Evolutionary conservation across 441 rosid species (phyloP).

Genomic region (Pelargonium cotyledonis): DNA sequence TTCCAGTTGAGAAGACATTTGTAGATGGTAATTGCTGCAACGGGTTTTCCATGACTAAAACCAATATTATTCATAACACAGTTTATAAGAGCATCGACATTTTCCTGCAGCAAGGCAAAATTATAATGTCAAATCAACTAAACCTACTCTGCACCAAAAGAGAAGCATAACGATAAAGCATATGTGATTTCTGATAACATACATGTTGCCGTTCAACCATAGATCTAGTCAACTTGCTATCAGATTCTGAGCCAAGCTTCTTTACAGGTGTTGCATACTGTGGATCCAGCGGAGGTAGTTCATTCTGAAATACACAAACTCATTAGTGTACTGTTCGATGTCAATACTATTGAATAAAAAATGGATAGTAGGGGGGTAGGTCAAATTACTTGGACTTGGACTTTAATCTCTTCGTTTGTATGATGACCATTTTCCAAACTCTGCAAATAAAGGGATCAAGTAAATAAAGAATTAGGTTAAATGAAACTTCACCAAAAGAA

Average conservation of each 20-base stretch:
- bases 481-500: neutral
- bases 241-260: constrained; percentile 55
- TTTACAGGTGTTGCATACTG: constrained; percentile 57
- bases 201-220: constrained; percentile 81
- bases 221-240: constrained; percentile 68
- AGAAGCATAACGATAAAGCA: neutral
- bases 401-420: constrained; percentile 33
- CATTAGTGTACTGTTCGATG: neutral
- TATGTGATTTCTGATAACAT: constrained; percentile 25
- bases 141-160: constrained; percentile 1
- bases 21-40: constrained; percentile 80
- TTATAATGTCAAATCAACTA: constrained; percentile 17
- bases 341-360: neutral
- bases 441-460: constrained; percentile 34
- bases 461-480: neutral
- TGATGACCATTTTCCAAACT: constrained; percentile 65
- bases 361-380: neutral
- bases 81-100: constrained; percentile 52
- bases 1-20: constrained; percentile 89
- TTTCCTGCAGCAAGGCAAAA: constrained; percentile 49
- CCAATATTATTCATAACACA: constrained; percentile 60
- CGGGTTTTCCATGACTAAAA: constrained; percentile 68
- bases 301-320: constrained; percentile 8
- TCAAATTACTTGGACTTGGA: constrained; percentile 9
- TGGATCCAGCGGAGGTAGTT: constrained; percentile 46